phyloP scores from a whole-genome alignment of 1,284 basidiomycete genomes.

The Uromyces viciae-fabae region DNA sequence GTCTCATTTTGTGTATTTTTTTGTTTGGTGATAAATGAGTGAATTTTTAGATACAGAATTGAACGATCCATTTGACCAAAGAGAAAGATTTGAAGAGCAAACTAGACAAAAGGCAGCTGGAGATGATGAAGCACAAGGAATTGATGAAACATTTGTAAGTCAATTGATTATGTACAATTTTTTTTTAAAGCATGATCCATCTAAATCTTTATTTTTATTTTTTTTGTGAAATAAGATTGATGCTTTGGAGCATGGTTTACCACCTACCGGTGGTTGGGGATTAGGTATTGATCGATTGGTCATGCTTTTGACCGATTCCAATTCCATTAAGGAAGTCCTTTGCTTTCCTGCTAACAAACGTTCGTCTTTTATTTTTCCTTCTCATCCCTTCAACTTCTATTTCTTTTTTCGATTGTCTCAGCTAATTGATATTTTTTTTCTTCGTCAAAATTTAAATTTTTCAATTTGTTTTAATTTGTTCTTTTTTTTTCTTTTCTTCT shows the following conservation, averaged over 20 bases:
- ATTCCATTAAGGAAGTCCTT: constrained; percentile 56
- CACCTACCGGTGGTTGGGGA: constrained; percentile 96
- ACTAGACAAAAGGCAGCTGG: constrained; percentile 89
- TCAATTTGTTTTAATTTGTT: neutral
- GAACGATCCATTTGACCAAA: constrained; percentile 96
- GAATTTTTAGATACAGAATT: constrained; percentile 73
- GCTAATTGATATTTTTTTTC: neutral
- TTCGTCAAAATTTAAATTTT: neutral
- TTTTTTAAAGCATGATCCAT: constrained; percentile 45
- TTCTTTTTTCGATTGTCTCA: neutral
- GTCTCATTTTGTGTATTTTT: neutral
- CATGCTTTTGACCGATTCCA: constrained; percentile 55
- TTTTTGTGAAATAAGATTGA: constrained; percentile 49
- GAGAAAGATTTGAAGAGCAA: constrained; percentile 89
- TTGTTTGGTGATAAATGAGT: neutral
- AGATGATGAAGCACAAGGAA: constrained; percentile 95
- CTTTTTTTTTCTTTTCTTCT: neutral
- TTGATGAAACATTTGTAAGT: constrained; percentile 83
- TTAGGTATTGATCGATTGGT: constrained; percentile 50
- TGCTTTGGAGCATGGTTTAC: constrained; percentile 91
- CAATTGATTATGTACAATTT: neutral
- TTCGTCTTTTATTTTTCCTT: neutral
- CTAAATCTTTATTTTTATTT: neutral
- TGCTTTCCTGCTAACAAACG: constrained; percentile 56
- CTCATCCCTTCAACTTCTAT: neutral